Evolutionary conservation across 2,329 filamentous ascomycete species (phyloP).

Genomic region (Onygena corvina): DNA sequence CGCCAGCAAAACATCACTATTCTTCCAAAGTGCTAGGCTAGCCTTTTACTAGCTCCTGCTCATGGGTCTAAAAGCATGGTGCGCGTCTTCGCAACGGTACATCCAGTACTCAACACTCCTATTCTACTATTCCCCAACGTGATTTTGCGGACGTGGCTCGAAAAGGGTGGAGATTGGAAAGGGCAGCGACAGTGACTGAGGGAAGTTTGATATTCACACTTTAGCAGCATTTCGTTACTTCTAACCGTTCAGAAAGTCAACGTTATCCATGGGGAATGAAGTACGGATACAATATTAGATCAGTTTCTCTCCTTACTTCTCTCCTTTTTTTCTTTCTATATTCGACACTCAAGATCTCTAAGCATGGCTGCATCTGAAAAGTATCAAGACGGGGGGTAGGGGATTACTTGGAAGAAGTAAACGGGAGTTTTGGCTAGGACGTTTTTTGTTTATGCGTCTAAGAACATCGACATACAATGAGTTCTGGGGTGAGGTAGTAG

Average conservation of each 20-base stretch:
- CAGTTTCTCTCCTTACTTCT: not conserved
- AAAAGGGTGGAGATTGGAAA: not conserved
- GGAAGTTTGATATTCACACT: not conserved
- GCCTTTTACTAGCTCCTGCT: too few species aligned
- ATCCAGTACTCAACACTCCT: not conserved
- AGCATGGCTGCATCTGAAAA: conserved; percentile 3
- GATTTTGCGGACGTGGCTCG: not conserved
- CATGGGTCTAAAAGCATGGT: too few species aligned
- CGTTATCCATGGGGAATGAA: not conserved
- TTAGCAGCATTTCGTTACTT: not conserved
- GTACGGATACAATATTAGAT: not conserved
- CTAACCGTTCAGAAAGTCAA: not conserved
- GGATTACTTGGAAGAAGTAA: conserved; percentile 2
- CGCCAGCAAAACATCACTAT: too few species aligned
- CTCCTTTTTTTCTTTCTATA: not conserved
- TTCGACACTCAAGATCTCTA: not conserved
- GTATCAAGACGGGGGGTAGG: not conserved
- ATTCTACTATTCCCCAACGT: not conserved
- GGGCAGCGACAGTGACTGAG: not conserved
- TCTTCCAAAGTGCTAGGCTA: too few species aligned
- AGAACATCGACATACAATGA: not conserved
- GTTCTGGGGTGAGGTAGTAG: too few species aligned
- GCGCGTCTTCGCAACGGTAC: too few species aligned
- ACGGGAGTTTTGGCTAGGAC: conserved; percentile 2
- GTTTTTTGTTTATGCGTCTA: not conserved